These are phyloP conservation scores for Baeospora myosura DNA, from an alignment of 1,284 basidiomycete species.

Conservation along the genomic window DNA sequence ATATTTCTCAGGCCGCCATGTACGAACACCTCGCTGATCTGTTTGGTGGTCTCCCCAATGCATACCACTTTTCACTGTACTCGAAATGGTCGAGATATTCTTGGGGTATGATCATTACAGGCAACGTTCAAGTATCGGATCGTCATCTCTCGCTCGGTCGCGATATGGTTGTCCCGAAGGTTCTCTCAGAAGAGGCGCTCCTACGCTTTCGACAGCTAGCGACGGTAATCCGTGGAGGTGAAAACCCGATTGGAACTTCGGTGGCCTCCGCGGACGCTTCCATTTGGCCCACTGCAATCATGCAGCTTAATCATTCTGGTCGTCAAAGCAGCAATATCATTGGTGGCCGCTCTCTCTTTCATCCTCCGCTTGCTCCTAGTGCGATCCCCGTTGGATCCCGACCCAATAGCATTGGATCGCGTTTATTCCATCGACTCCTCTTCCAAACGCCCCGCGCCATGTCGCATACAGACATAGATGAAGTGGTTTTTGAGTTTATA, in stretches of 20 bases:
- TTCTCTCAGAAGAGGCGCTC: conserved; percentile 33
- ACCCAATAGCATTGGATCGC: conserved; percentile 29
- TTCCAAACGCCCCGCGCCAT: conserved; percentile 65
- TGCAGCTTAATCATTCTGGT: conserved; percentile 85
- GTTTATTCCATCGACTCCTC: conserved; percentile 39
- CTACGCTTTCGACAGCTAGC: conserved; percentile 49
- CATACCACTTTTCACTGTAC: conserved; percentile 63
- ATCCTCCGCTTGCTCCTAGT: conserved; percentile 69
- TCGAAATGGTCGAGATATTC: conserved; percentile 62
- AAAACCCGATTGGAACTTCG: conserved; percentile 4
- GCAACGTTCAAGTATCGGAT: conserved; percentile 76
- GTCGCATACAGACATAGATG: conserved; percentile 53
- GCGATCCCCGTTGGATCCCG: conserved; percentile 47
- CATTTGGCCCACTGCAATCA: conserved; percentile 47
- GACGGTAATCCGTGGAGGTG: conserved; percentile 37
- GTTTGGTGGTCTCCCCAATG: conserved; percentile 68
- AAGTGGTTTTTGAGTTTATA: conserved; percentile 62
- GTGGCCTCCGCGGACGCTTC: no score
- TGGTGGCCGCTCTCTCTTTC: conserved; percentile 57
- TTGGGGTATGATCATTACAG: conserved; percentile 92
- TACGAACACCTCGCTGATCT: conserved; percentile 76
- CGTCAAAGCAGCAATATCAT: conserved; percentile 76
- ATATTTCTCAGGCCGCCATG: conserved; percentile 79
- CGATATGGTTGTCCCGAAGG: conserved; percentile 62
- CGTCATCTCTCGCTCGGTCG: conserved; percentile 75